Percentiles rank a stretch among this genome's conserved stretches.
Conservation (phyloP, 352 stramenopile genomes). For the Globisporangium irregulare region DNA sequence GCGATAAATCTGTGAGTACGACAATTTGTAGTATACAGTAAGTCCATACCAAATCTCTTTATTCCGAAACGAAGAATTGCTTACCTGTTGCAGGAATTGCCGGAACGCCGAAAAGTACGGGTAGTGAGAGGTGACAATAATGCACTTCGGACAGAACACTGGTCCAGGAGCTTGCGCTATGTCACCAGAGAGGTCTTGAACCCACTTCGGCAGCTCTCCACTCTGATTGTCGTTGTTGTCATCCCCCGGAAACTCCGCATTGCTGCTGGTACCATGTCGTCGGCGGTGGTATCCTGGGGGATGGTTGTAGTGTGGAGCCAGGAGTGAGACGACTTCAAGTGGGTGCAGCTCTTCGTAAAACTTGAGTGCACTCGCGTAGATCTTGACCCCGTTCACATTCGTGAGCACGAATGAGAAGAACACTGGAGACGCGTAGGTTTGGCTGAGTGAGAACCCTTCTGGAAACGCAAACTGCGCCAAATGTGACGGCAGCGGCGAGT, state of each 20-base stretch:
- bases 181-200: conserved; percentile 60
- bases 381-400: conserved; percentile 76
- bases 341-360: conserved; percentile 84
- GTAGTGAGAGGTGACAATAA: conserved; percentile 94
- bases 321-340: conserved; percentile 72
- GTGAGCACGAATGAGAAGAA: conserved; percentile 87
- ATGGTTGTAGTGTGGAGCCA: conserved; percentile 49
- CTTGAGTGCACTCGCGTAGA: conserved; percentile 75
- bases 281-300: conserved; percentile 23
- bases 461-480: conserved; percentile 81
- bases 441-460: conserved; percentile 62
- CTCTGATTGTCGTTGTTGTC: conserved; percentile 51
- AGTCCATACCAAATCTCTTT: not conserved
- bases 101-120: conserved; percentile 95
- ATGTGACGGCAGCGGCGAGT: conserved; percentile 58
- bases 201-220: conserved; percentile 62
- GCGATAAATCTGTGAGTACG: conserved; percentile 57
- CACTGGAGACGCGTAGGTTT: conserved; percentile 49
- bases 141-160: conserved; percentile 91
- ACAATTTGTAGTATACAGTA: not conserved
- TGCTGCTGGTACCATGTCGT: conserved; percentile 9
- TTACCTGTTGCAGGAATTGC: conserved; percentile 94
- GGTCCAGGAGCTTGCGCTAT: conserved; percentile 42
- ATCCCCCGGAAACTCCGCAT: conserved; percentile 3
- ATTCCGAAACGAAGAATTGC: not conserved